Percentiles rank a stretch among this genome's conserved stretches.
Evolutionary conservation across 768 basidiomycete genomes (phyloP).

Genomic region (Albatrellus ellisii): DNA sequence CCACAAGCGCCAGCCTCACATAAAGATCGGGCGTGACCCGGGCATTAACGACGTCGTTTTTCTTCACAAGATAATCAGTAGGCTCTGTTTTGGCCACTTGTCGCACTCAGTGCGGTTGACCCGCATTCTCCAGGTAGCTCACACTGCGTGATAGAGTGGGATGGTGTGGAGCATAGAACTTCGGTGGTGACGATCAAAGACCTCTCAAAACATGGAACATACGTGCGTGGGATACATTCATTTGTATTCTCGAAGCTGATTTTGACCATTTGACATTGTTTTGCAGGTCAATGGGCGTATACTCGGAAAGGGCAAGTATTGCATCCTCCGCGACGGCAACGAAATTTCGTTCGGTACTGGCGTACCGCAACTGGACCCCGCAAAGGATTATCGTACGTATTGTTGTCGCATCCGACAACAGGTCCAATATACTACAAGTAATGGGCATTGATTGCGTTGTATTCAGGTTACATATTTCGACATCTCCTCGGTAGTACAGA

Average conservation of each 20-base stretch:
- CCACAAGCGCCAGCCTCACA: conserved; percentile 1
- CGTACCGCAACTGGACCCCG: conserved; percentile 29
- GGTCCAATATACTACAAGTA: too few relatives aligned
- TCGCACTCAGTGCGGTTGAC: conserved; percentile 14
- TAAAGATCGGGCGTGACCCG: conserved; percentile 7
- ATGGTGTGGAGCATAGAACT: conserved; percentile 30
- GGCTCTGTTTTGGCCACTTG: conserved; percentile 16
- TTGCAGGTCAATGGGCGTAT: conserved; percentile 54
- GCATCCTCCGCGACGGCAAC: conserved; percentile 63
- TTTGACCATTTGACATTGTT: too few relatives aligned
- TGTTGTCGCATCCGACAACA: too few relatives aligned
- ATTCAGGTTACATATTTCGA: conserved; percentile 58
- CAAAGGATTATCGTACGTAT: conserved; percentile 64
- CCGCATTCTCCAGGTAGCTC: conserved; percentile 28
- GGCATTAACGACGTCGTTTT: conserved; percentile 37
- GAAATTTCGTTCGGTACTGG: conserved; percentile 76
- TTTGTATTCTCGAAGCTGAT: background rate
- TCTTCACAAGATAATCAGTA: conserved; percentile 64
- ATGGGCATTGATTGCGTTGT: background rate
- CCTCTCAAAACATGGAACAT: conserved; percentile 63
- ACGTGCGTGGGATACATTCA: conserved; percentile 26
- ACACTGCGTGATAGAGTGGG: conserved; percentile 49
- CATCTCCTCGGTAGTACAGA: conserved; percentile 40
- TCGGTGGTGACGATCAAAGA: conserved; percentile 39
- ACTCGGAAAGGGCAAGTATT: conserved; percentile 41